These are phyloP conservation scores for Salix koriyanagi DNA, from an alignment of 345 rosid species.

Conservation along the genomic window DNA sequence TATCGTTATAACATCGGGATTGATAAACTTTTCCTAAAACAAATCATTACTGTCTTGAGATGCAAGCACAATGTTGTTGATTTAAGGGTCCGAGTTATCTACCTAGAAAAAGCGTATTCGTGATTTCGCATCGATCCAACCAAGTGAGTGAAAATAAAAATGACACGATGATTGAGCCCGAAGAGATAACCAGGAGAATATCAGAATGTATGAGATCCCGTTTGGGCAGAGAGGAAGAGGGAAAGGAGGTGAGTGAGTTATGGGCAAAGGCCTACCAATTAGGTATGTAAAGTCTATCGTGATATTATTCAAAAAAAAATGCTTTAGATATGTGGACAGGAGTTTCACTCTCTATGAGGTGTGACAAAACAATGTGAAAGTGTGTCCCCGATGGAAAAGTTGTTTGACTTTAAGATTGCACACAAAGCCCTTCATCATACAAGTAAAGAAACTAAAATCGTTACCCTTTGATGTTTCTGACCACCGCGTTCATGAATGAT, in stretches of 20 bases:
- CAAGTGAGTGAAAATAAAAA: not conserved
- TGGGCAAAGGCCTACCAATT: not conserved
- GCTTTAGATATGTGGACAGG: not conserved
- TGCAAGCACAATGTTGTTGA: not conserved
- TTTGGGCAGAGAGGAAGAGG: too few relatives aligned
- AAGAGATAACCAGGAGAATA: not conserved
- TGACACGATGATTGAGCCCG: not conserved
- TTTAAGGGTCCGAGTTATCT: not conserved
- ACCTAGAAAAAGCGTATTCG: not conserved
- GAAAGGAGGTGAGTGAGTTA: not conserved
- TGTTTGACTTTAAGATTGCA: conserved; percentile 25
- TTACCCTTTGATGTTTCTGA: conserved; percentile 17
- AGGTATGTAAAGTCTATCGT: not conserved
- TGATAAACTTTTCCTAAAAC: not conserved
- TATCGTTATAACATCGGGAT: accelerated
- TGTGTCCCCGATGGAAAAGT: conserved; percentile 7
- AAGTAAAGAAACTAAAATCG: conserved; percentile 20
- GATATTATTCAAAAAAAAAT: not conserved
- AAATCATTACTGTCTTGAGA: not conserved
- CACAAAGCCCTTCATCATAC: conserved; percentile 4
- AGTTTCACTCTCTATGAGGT: not conserved
- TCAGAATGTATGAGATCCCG: not conserved
- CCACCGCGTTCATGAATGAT: not conserved
- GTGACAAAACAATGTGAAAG: conserved; percentile 15
- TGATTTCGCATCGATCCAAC: not conserved